These are phyloP conservation scores for Calocera cornea DNA, from an alignment of 768 basidiomycete genomes.

Conservation along the genomic window DNA sequence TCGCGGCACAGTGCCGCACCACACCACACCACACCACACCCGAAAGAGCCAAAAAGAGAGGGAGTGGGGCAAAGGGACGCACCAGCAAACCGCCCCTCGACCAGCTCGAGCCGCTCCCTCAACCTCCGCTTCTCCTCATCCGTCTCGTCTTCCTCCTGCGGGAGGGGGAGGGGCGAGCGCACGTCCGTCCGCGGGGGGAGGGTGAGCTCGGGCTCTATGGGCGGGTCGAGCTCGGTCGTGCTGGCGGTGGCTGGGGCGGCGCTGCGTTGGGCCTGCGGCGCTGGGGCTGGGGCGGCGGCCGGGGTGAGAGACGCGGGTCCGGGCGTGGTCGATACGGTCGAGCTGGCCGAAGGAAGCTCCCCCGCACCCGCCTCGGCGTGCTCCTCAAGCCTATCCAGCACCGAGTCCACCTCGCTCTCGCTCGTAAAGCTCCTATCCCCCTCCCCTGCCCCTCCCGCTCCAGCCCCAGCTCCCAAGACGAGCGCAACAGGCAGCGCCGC, in stretches of 20 bases:
- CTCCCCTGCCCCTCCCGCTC: not conserved
- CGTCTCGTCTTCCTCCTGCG: constrained; percentile 34
- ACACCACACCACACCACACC: no score
- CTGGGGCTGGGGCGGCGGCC: not conserved
- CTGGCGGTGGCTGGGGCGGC: not conserved
- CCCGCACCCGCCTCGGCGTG: not conserved
- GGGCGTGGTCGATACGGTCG: no score
- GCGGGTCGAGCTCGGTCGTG: not conserved
- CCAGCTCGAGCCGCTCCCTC: constrained; percentile 49
- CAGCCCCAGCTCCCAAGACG: not conserved
- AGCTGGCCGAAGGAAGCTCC: no score
- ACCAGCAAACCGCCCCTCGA: constrained; percentile 72
- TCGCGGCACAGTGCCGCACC: no score
- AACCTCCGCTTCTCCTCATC: constrained; percentile 20
- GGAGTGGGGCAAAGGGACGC: constrained; percentile 9
- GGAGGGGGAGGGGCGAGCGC: not conserved
- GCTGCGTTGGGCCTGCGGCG: not conserved
- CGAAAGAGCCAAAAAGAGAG: not conserved
- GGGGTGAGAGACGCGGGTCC: no score
- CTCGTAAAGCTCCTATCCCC: not conserved
- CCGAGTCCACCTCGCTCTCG: not conserved
- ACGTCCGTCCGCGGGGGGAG: not conserved
- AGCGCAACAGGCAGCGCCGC: not conserved
- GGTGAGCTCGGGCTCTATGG: not conserved
- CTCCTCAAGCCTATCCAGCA: not conserved